These are phyloP conservation scores for Marchantia polymorpha DNA, from an alignment of 225 moss, liverwort and hornwort species.

Conservation along the genomic window DNA sequence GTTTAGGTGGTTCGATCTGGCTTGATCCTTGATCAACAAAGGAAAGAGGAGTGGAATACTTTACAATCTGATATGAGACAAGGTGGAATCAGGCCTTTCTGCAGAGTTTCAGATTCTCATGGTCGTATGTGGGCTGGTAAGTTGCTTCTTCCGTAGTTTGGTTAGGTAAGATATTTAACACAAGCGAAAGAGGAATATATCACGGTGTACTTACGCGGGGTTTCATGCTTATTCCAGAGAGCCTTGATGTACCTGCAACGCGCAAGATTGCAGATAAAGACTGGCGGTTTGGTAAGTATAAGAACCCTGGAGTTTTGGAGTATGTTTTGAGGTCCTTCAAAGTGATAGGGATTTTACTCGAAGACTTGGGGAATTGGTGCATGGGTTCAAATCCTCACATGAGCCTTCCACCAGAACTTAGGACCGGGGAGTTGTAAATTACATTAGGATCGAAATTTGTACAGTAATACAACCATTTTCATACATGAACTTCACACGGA, in stretches of 20 bases:
- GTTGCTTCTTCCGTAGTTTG: not conserved
- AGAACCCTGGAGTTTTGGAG: constrained; percentile 36
- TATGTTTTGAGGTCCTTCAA: constrained; percentile 58
- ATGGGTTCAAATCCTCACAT: constrained; percentile 48
- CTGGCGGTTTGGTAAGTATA: constrained; percentile 86
- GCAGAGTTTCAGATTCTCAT: constrained; percentile 48
- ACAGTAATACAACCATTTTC: not conserved
- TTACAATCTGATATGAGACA: constrained; percentile 62
- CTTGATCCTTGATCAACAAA: constrained; percentile 50
- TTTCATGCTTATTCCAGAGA: constrained; percentile 49
- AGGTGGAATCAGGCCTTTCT: constrained; percentile 74
- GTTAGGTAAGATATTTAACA: too few species aligned
- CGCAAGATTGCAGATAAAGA: constrained; percentile 67
- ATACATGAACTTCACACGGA: not conserved
- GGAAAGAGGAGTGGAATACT: constrained; percentile 64
- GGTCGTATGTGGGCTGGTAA: constrained; percentile 95
- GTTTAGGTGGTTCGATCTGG: constrained; percentile 58
- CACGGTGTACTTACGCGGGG: not conserved
- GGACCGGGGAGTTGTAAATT: constrained; percentile 59
- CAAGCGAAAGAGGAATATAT: not conserved
- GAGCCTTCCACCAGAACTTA: constrained; percentile 70
- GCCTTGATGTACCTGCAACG: constrained; percentile 56
- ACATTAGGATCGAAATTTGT: not conserved
- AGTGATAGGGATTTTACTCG: constrained; percentile 54
- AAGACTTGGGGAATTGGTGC: constrained; percentile 43